phyloP scores from a whole-genome alignment of 2,329 filamentous ascomycete genomes.

The Periconia sp. region DNA sequence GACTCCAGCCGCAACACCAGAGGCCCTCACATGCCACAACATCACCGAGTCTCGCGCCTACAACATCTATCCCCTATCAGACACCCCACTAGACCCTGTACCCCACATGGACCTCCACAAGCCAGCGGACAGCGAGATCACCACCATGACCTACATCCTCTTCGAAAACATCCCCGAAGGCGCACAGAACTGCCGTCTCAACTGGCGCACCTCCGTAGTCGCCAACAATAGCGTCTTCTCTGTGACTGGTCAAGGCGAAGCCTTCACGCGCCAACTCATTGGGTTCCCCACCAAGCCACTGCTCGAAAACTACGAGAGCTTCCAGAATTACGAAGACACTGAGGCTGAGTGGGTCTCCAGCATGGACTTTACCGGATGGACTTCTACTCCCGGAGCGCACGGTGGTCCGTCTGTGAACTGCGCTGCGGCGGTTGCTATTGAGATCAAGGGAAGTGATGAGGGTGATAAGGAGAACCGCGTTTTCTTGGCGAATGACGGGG shows the following conservation, averaged over 20 bases:
- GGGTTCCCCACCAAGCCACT: slow-evolving; percentile 3
- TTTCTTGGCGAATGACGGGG: background rate
- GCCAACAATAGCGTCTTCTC: slow-evolving; percentile 1
- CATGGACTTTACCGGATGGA: background rate
- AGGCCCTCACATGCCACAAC: background rate
- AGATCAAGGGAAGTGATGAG: background rate
- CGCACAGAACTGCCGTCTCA: slow-evolving; percentile 8
- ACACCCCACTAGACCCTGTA: slow-evolving; percentile 2
- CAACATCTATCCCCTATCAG: slow-evolving; percentile 8
- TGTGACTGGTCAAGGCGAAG: slow-evolving; percentile 1
- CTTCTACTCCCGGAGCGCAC: background rate
- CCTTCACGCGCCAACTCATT: slow-evolving; percentile 1
- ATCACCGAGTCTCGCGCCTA: slow-evolving; percentile 5
- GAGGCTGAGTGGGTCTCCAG: background rate
- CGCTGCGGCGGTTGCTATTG: background rate
- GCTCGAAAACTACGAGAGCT: background rate
- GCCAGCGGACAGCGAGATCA: background rate
- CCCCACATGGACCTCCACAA: slow-evolving; percentile 10
- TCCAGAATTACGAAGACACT: background rate
- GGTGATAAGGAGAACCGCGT: background rate
- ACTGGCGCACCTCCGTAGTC: background rate
- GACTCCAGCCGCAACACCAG: background rate
- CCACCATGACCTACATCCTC: slow-evolving; percentile 5
- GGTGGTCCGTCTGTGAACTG: background rate
- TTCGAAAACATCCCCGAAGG: slow-evolving; percentile 9